A percentile compares a stretch with the other conserved stretches of the same genome.
These are phyloP conservation scores for Cladosporium colombiae DNA, from an alignment of 2,329 filamentous ascomycete genomes.

Conservation along the genomic window DNA sequence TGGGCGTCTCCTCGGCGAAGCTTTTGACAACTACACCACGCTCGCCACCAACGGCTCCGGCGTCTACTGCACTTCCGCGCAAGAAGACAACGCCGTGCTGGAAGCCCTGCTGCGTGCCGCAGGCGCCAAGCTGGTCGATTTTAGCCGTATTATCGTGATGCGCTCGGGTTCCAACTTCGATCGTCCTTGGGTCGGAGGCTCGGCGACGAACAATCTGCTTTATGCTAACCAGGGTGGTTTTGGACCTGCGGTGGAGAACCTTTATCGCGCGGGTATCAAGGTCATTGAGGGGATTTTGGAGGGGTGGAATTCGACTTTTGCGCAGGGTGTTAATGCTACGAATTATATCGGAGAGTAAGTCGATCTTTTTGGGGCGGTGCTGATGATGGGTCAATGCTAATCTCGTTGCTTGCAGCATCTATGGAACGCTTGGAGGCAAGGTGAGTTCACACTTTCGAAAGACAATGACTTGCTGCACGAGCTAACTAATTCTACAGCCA, in stretches of 20 bases:
- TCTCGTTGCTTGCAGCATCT: not conserved
- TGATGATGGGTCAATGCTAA: not conserved
- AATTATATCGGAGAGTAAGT: conserved; percentile 58
- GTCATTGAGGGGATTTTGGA: conserved; percentile 65
- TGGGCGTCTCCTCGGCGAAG: conserved; percentile 60
- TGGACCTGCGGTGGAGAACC: conserved; percentile 62
- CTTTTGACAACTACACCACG: conserved; percentile 65
- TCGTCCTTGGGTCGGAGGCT: conserved; percentile 61
- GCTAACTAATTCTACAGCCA: not conserved
- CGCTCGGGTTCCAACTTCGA: conserved; percentile 72
- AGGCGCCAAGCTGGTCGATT: conserved; percentile 61
- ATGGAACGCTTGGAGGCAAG: not conserved
- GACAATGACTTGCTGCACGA: too few species aligned
- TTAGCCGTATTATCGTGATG: conserved; percentile 66
- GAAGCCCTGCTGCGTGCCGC: conserved; percentile 65
- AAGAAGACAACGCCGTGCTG: conserved; percentile 71
- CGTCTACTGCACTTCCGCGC: conserved; percentile 68
- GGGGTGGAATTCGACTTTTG: conserved; percentile 62
- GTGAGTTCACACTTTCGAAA: too few species aligned
- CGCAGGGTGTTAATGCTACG: conserved; percentile 55
- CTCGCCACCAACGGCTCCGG: conserved; percentile 69
- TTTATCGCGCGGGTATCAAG: conserved; percentile 65
- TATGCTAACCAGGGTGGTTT: conserved; percentile 65
- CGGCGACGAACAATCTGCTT: conserved; percentile 61
- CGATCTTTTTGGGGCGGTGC: not conserved